Conservation (phyloP, 495 filamentous ascomycete species). For the Cercophora sp. region DNA sequence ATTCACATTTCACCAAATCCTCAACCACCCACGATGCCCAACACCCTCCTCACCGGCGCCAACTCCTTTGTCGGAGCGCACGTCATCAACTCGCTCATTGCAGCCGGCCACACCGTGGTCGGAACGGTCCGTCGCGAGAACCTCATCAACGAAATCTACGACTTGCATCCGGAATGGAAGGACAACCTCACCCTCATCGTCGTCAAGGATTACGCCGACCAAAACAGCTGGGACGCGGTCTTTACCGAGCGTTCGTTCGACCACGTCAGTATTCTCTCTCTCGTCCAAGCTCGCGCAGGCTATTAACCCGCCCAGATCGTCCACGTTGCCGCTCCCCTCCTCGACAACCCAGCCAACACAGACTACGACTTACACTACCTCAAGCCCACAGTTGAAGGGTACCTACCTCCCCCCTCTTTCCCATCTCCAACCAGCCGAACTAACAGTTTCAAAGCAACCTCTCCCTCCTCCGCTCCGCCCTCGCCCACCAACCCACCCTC, state of each 20-base stretch:
- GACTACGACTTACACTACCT: conserved; percentile 29
- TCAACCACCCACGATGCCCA: conserved; percentile 19
- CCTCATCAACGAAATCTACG: conserved; percentile 23
- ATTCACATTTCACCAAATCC: too few relatives aligned
- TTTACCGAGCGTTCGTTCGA: conserved; percentile 14
- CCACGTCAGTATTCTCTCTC: conserved; percentile 7
- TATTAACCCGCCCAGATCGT: conserved; percentile 4
- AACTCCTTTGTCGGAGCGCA: conserved; percentile 35
- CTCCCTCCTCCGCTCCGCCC: conserved; percentile 27
- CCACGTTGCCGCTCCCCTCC: conserved; percentile 19
- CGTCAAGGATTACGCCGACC: conserved; percentile 14
- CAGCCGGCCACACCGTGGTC: conserved; percentile 13
- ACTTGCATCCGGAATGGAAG: conserved; percentile 24
- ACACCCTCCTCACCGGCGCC: conserved; percentile 35
- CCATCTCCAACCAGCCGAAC: neutral
- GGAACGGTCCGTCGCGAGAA: conserved; percentile 17
- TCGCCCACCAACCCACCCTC: conserved; percentile 22
- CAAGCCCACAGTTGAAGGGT: conserved; percentile 22
- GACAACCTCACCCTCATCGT: conserved; percentile 14
- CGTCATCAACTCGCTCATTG: conserved; percentile 33
- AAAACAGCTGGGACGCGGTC: conserved; percentile 16
- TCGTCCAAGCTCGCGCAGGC: neutral
- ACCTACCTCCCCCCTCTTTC: neutral
- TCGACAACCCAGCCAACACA: conserved; percentile 17
- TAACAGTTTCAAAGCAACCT: conserved; percentile 17